A percentile compares a stretch with the other conserved stretches of the same genome.
Evolutionary conservation across 352 stramenopile species (phyloP).

Genomic region (Phytophthora capsici): DNA sequence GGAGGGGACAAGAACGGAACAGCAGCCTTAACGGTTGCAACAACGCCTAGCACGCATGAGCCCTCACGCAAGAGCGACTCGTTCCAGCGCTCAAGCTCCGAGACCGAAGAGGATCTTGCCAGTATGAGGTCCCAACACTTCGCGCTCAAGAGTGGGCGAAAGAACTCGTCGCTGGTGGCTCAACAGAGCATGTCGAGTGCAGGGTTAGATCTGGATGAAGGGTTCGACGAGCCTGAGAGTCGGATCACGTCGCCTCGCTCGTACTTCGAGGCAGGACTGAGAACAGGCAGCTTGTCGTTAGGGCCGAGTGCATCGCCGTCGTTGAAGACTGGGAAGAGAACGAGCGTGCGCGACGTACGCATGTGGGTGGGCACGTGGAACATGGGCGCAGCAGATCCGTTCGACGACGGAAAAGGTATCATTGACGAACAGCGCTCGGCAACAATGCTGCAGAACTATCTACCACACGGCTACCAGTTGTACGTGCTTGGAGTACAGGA

Average conservation of each 20-base stretch:
- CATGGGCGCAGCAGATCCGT: conserved; percentile 83
- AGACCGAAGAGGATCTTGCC: conserved; percentile 43
- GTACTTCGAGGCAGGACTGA: conserved; percentile 64
- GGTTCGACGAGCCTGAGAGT: conserved; percentile 24
- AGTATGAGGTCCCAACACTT: conserved; percentile 49
- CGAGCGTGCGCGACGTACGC: conserved; percentile 57
- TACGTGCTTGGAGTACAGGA: conserved; percentile 89
- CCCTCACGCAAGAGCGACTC: conserved; percentile 60
- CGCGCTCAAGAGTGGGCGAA: conserved; percentile 31
- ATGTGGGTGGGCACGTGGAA: conserved; percentile 91
- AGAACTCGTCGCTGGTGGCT: conserved; percentile 12
- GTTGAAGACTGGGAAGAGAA: conserved; percentile 39
- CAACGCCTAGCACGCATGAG: conserved; percentile 38
- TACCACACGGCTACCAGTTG: conserved; percentile 85
- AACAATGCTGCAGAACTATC: conserved; percentile 74
- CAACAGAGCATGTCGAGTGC: conserved; percentile 36
- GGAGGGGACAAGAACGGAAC: conserved; percentile 52
- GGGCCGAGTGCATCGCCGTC: conserved; percentile 24
- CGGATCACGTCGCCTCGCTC: conserved; percentile 69
- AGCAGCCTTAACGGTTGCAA: conserved; percentile 19
- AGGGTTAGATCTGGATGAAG: conserved; percentile 41
- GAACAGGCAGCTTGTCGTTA: conserved; percentile 47
- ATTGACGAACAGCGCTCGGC: conserved; percentile 79
- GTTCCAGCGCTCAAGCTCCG: conserved; percentile 45
- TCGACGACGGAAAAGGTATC: conserved; percentile 71